phyloP scores from a whole-genome alignment of 306 rosid genomes.

The Lotus japonicus region DNA sequence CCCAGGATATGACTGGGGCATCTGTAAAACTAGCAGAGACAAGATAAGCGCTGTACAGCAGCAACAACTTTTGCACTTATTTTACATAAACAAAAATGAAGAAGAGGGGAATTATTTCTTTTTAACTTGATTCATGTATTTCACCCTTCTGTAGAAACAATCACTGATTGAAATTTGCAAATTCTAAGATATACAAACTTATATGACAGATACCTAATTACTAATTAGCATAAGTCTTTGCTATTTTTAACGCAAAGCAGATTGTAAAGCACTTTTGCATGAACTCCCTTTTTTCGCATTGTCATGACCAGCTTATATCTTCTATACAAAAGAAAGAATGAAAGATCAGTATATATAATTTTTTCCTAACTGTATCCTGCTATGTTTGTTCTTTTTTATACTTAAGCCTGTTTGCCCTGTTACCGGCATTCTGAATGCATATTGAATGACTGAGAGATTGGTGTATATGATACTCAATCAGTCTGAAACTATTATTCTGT shows the following conservation, averaged over 20 bases:
- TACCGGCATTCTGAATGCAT: neutral
- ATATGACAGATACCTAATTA: neutral
- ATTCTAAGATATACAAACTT: neutral
- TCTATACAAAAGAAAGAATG: too few relatives aligned
- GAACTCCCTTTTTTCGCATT: slow-evolving; percentile 1
- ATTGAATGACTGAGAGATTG: neutral
- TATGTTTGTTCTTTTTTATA: neutral
- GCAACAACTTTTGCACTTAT: neutral
- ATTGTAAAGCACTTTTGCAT: neutral
- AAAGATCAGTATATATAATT: neutral
- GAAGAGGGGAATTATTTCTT: neutral
- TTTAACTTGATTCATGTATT: neutral
- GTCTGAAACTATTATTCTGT: neutral
- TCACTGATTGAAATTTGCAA: neutral
- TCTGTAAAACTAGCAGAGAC: slow-evolving; percentile 33
- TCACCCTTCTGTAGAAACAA: neutral
- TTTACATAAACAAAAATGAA: neutral
- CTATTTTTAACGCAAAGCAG: neutral
- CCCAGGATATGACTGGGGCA: slow-evolving; percentile 20
- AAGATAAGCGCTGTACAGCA: neutral
- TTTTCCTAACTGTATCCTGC: neutral
- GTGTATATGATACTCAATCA: neutral
- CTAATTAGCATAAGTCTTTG: neutral
- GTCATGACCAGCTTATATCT: neutral
- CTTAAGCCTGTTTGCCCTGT: neutral